A percentile compares a stretch with the other conserved stretches of the same genome.
Conservation (phyloP, 2,329 filamentous ascomycete species). For the Xylariaceae sp. region DNA sequence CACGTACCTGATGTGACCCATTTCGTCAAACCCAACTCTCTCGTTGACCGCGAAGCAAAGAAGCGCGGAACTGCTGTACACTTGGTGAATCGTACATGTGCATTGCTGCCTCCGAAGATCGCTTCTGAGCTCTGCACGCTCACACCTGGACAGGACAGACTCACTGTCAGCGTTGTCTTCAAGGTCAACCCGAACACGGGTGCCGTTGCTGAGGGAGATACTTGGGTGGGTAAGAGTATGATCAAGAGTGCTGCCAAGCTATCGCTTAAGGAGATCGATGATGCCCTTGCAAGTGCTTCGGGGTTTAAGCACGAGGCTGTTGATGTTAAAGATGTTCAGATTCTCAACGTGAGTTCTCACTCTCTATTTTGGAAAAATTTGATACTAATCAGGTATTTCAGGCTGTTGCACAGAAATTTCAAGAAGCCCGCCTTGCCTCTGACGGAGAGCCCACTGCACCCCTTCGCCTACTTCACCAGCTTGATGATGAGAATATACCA, state of each 20-base stretch:
- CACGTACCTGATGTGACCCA: constrained; percentile 94
- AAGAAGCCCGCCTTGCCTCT: constrained; percentile 78
- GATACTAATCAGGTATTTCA: constrained; percentile 30
- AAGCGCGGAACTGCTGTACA: constrained; percentile 97
- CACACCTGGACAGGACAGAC: constrained; percentile 78
- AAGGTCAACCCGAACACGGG: constrained; percentile 80
- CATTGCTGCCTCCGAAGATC: constrained; percentile 84
- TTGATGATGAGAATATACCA: constrained; percentile 97
- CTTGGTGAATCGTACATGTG: constrained; percentile 80
- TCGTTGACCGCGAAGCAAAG: constrained; percentile 95
- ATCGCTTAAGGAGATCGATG: constrained; percentile 80
- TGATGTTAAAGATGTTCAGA: constrained; percentile 71
- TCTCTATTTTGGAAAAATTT: not conserved
- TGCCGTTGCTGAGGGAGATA: constrained; percentile 74
- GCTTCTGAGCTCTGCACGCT: constrained; percentile 86
- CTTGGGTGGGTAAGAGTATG: constrained; percentile 90
- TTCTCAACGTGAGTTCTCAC: constrained; percentile 59
- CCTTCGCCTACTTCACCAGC: constrained; percentile 83
- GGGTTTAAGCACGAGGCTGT: constrained; percentile 62
- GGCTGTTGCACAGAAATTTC: constrained; percentile 83
- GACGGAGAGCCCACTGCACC: constrained; percentile 76
- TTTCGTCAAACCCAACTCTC: constrained; percentile 93
- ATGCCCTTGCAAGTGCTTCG: constrained; percentile 63
- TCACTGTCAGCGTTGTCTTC: constrained; percentile 91
- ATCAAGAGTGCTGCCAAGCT: constrained; percentile 89